Base-by-base conservation (phyloP, 345 rosid species). In the Ailanthus altissimus region DNA sequence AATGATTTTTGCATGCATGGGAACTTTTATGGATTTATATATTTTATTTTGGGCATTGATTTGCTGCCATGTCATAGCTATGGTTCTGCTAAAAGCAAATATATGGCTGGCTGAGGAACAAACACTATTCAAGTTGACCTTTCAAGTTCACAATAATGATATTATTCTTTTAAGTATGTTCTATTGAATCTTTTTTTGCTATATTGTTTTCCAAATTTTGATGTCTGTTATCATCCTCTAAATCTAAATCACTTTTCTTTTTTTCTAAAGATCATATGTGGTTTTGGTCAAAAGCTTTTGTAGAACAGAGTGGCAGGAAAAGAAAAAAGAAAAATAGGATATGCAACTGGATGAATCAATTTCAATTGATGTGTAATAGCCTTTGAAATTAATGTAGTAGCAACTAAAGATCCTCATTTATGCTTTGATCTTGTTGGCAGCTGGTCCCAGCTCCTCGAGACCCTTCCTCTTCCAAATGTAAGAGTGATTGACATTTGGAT, bases 401-500 rank as follows among this genome's bases (percentile, higher is more conserved):
- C 32, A 20, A 58, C 72, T 68, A 16, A 32, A n/a, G 70, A 75
- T 64, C 53, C 67, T 78, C 40, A 77, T 75, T 80, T 72, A 23
- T 74, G 75, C 47, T 84, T 78, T 73, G 23, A 64, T 87, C 72
- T 84, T 80, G 61, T 78, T 84, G 85, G 87, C 98, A 96, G 99
- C 89, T 96, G 99, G 98, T 96, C 97, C 38, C 98, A 96, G 89
- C 87, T 96, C 77, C 86, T 96, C 86, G 99, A 96, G 88, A 81
- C 93, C 46, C 92, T 96, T 60, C 94, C 97, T 75, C 97, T 96
- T 86, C 97, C 87, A 75, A 96, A 93, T 85, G 99, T 93, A 88
- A 89, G 97, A 67, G 65, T 49, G 49, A 61, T 20, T 42, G 67
- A 38, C 42, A 2, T 43, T 42, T 64, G 71, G 4, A 74, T 73